A percentile compares a stretch with the other conserved stretches of the same genome.
These are phyloP conservation scores for Stenocarpella maydis DNA, from an alignment of 2,329 filamentous ascomycete species.

Conservation along the genomic window DNA sequence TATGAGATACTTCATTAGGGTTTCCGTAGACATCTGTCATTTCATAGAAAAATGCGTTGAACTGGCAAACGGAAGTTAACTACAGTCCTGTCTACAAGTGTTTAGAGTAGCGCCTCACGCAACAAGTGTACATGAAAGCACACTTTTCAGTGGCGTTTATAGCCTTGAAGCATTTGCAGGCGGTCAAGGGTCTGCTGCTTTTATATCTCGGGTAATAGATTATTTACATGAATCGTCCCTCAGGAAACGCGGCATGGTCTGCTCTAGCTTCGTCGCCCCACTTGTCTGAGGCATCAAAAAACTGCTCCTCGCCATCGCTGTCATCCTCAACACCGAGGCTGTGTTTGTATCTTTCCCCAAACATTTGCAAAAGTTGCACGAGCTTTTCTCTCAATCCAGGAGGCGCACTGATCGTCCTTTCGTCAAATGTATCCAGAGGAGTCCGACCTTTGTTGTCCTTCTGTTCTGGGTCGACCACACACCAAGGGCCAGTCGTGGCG, in stretches of 20 bases:
- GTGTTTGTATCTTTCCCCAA: background rate
- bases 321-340: background rate
- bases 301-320: background rate
- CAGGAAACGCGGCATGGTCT: too few species aligned
- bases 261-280: background rate
- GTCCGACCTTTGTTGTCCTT: background rate
- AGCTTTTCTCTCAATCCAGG: background rate
- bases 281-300: slow-evolving; percentile 12
- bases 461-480: background rate
- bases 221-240: too few species aligned
- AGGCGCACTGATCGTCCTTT: background rate
- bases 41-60: too few species aligned
- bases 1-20: background rate
- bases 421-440: slow-evolving; percentile 1
- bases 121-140: background rate
- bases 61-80: too few species aligned
- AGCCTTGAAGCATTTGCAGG: too few species aligned
- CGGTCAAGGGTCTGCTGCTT: too few species aligned
- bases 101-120: background rate
- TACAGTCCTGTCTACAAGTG: background rate
- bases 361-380: background rate
- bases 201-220: too few species aligned
- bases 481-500: background rate
- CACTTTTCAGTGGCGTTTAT: too few species aligned
- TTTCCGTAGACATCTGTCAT: background rate